Percentiles rank a stretch among this genome's conserved stretches.
These are phyloP conservation scores for Epichloe gansuensis DNA, from an alignment of 2,329 filamentous ascomycete genomes.

Conservation along the genomic window DNA sequence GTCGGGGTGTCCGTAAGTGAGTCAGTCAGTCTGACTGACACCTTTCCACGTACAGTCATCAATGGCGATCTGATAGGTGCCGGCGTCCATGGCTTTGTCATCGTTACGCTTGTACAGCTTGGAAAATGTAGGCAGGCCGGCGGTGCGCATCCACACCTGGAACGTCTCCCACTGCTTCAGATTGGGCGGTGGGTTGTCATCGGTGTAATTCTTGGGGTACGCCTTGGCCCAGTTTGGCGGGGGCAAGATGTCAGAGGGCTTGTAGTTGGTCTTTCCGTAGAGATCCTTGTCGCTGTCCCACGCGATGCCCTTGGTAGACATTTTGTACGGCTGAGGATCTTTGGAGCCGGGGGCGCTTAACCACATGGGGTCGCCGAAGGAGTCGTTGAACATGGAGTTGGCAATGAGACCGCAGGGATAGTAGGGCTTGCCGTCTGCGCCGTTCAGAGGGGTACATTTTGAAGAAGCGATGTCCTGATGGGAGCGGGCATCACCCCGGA, in stretches of 20 bases:
- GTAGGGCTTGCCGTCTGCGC: conserved; percentile 51
- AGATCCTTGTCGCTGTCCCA: conserved; percentile 76
- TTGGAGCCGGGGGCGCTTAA: conserved; percentile 33
- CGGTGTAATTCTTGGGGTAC: conserved; percentile 60
- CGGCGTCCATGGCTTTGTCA: conserved; percentile 49
- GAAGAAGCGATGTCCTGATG: conserved; percentile 50
- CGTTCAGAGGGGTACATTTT: conserved; percentile 62
- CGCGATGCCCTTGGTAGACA: conserved; percentile 71
- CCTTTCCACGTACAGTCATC: conserved; percentile 53
- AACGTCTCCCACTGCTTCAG: conserved; percentile 70
- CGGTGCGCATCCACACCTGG: conserved; percentile 98
- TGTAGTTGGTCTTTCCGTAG: conserved; percentile 61
- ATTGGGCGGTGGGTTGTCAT: conserved; percentile 53
- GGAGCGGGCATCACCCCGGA: conserved; percentile 56
- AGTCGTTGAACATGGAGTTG: conserved; percentile 96
- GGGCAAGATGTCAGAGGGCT: conserved; percentile 53
- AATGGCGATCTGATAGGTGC: conserved; percentile 67
- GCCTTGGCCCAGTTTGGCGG: conserved; percentile 74
- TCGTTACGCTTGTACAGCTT: conserved; percentile 85
- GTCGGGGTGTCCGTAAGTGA: too few species aligned
- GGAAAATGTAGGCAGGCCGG: conserved; percentile 85
- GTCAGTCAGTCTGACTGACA: too few species aligned
- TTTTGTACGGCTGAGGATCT: conserved; percentile 47
- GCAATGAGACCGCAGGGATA: conserved; percentile 95
- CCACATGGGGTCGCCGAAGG: conserved; percentile 54